A percentile compares a stretch with the other conserved stretches of the same genome.
phyloP scores from a whole-genome alignment of 2,329 filamentous ascomycete species.

The Exserohilum rostratum region DNA sequence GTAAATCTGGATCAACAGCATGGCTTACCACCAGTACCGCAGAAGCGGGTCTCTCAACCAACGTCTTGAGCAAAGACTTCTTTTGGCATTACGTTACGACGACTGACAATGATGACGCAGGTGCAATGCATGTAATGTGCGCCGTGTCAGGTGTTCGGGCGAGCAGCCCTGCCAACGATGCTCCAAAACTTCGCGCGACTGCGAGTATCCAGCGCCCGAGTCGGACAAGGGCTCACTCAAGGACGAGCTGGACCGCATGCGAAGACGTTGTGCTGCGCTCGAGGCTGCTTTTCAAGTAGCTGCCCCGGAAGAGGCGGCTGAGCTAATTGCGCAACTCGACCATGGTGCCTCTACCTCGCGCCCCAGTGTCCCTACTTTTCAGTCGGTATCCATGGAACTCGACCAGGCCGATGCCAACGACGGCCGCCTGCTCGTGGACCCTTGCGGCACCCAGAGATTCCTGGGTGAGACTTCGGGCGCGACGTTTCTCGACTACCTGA shows the following conservation, averaged over 20 bases:
- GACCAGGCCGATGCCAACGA: conserved; percentile 11
- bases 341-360: conserved; percentile 12
- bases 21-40: neutral
- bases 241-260: conserved; percentile 30
- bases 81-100: neutral
- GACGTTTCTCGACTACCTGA: conserved; percentile 34
- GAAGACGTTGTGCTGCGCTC: conserved; percentile 27
- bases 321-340: conserved; percentile 20
- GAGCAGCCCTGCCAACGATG: conserved; percentile 37
- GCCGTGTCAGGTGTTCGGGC: conserved; percentile 34
- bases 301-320: conserved; percentile 22
- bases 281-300: conserved; percentile 24
- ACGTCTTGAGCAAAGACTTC: neutral
- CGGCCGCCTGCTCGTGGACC: conserved; percentile 29
- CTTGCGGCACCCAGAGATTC: conserved; percentile 23
- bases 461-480: conserved; percentile 36
- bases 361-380: conserved; percentile 13
- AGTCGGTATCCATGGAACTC: conserved; percentile 11
- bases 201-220: conserved; percentile 32
- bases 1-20: conserved; percentile 1
- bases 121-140: conserved; percentile 37
- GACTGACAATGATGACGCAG: conserved; percentile 19
- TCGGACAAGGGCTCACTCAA: conserved; percentile 25
- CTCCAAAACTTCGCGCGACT: conserved; percentile 21
- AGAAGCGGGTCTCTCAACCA: neutral